phyloP scores from a whole-genome alignment of 192 early-diverging fungal species.

The Polychytrium aggregatum region DNA sequence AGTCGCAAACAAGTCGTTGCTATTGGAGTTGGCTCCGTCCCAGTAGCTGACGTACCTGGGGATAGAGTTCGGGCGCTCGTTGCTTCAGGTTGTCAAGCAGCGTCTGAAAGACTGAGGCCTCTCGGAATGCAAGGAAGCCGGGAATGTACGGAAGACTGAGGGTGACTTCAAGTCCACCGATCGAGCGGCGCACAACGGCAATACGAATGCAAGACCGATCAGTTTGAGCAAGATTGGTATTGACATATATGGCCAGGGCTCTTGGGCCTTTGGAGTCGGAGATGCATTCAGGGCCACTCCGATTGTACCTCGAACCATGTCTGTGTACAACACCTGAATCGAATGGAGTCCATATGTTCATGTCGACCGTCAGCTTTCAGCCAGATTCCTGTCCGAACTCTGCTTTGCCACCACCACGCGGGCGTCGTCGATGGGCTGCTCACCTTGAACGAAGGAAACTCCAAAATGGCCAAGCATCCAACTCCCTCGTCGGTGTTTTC shows the following conservation, averaged over 20 bases:
- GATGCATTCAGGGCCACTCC: not conserved
- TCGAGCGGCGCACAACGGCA: too few relatives aligned
- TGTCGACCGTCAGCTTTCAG: not conserved
- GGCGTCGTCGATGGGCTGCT: constrained; percentile 1
- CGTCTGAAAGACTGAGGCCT: constrained; percentile 48
- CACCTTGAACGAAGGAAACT: constrained; percentile 52
- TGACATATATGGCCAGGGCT: not conserved
- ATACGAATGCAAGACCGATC: too few relatives aligned
- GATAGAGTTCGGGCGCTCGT: constrained; percentile 39
- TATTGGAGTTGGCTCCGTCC: constrained; percentile 2
- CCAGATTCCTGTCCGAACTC: not conserved
- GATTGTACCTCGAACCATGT: not conserved
- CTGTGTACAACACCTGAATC: not conserved
- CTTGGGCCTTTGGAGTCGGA: not conserved
- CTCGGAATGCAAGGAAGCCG: constrained; percentile 87
- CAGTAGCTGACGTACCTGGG: constrained; percentile 43
- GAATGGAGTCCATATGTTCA: constrained; percentile 4
- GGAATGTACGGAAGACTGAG: constrained; percentile 74
- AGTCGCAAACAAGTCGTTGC: too few relatives aligned
- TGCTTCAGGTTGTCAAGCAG: constrained; percentile 44
- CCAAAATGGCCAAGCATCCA: constrained; percentile 62
- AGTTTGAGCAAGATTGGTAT: too few relatives aligned
- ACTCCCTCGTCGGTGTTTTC: constrained; percentile 36
- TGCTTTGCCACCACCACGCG: not conserved
- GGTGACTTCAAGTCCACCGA: too few relatives aligned